Evolutionary conservation across 768 basidiomycete species (phyloP), one percentile per base, ranked within the genome.

Genomic region (Pleurotus pulmonarius): DNA sequence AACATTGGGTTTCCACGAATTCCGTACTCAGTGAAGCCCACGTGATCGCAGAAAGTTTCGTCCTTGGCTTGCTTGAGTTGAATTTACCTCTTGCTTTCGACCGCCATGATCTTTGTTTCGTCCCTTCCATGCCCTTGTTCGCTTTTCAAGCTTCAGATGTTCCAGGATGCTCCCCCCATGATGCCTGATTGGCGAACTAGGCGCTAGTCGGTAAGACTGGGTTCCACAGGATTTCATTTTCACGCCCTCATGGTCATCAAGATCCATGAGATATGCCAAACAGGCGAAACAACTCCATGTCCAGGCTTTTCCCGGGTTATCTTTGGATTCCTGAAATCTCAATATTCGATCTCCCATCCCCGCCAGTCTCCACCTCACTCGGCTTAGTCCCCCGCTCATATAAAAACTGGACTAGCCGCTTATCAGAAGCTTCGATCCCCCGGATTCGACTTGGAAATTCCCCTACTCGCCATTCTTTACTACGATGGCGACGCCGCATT

Each of bases 301-400:
- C 48, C 18, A 11, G 16, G 13, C 46, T 47, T 47, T 18, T 24
- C 13, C 46, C 20, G 24, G n/a, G 20, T 39, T 53, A 40, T 37
- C 39, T 22, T 43, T 53, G 39, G 39, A 15, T 53, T 41, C 38
- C 22, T 53, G 51, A 53, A 53, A 53, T 53, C 51, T 53, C n/a
- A 41, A 18, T n/a, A 49, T 6, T 25, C 6, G 48, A 49, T 49
- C 26, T 29, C 6, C 5, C 29, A 34, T 11, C 29, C 41, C 51
- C 11, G 41, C 39, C 51, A 3, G 41, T 40, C 51, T 20, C 51
- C 51, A 53, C 34, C 51, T 39, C 51, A 53, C 34, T 22, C 38
- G 51, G 39, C 3, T 18, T n/a, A 12, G 12, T 12, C 18, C 7
- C 39, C 38, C 26, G 34, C 24, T 34, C 37, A 7, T 41, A 25